Conservation (phyloP, 73 alveolate species). For the Paramecium primaurelia region DNA sequence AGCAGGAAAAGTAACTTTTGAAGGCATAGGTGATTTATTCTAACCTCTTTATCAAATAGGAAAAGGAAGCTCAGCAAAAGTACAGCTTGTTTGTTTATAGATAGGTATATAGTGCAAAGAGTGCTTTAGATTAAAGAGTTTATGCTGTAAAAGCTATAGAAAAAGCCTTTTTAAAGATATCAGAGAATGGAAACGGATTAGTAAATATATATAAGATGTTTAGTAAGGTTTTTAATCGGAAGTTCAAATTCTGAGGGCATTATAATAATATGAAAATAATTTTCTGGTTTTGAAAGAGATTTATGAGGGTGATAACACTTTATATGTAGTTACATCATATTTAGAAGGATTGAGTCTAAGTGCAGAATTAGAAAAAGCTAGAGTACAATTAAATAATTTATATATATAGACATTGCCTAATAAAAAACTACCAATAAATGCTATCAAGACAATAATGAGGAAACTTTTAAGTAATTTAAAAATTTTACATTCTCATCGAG, state of each 20-base stretch:
- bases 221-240: constrained; percentile 3
- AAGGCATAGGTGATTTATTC: neutral
- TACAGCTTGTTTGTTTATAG: neutral
- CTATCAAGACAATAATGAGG: neutral
- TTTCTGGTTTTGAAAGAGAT: neutral
- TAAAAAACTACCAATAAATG: neutral
- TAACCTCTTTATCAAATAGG: neutral
- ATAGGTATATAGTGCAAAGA: constrained; percentile 25
- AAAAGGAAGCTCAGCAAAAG: constrained; percentile 38
- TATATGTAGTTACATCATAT: neutral
- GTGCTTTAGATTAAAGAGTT: neutral
- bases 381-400: neutral
- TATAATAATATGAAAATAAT: neutral
- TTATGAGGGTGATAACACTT: constrained; percentile 34
- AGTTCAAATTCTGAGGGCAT: neutral
- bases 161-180: neutral
- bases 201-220: neutral
- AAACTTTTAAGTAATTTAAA: neutral
- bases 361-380: constrained; percentile 16
- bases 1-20: neutral
- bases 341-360: neutral
- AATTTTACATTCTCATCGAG: constrained; percentile 56
- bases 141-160: constrained; percentile 25
- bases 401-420: neutral
- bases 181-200: constrained; percentile 8